Evolutionary conservation across 2,329 filamentous ascomycete species (phyloP), one percentile per base, ranked within the genome.

Genomic region (Clarireedia homoeocarpa): DNA sequence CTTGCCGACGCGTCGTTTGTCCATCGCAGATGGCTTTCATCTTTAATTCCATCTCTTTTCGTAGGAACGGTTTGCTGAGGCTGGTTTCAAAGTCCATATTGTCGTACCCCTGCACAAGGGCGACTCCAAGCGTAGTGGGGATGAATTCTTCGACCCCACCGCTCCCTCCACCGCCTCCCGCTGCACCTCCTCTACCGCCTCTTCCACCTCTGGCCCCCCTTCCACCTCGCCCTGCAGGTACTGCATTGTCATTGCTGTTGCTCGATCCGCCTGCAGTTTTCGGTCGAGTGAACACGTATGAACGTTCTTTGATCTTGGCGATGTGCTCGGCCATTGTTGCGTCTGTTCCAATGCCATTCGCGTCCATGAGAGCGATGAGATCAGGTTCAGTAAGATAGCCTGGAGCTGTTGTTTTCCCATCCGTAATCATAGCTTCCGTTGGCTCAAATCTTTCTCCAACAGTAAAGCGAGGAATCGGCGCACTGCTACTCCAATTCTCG

Each of bases 241-340:
- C 60, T 14, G 66, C 74, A 47, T 58, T 59, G 48, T 72, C 74
- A 38, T 71, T 64, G 24, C 44, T 45, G 20, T 56, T 55, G 10
- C 26, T 50, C 46, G 24, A 48, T 3, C 58, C 66, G 20, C 70
- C 65, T 55, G 69, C 68, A 51, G 67, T 71, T 59, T 72, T 78
- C 67, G 77, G 68, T 73, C 82, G 68, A 68, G 87, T 85, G 56
- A 84, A 82, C 50, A 91, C 92, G 67, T 99, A 99, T 64, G 91
- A 80, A 58, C 94, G 79, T 57, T 91, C 83, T 71, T 97, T 91
- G 65, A 99, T 95, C 72, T 92, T 99, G 58, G 89, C 84, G 66
- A 99, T 99, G 69, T 99, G 94, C 66, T 99, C 94, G 0, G 94
- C 94, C 94, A 99, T 99, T 1, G 94, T 99, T 6, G 94, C 94